Evolutionary conservation across 202 grass and related monocot species (phyloP).

Genomic region (Setaria viridis): DNA sequence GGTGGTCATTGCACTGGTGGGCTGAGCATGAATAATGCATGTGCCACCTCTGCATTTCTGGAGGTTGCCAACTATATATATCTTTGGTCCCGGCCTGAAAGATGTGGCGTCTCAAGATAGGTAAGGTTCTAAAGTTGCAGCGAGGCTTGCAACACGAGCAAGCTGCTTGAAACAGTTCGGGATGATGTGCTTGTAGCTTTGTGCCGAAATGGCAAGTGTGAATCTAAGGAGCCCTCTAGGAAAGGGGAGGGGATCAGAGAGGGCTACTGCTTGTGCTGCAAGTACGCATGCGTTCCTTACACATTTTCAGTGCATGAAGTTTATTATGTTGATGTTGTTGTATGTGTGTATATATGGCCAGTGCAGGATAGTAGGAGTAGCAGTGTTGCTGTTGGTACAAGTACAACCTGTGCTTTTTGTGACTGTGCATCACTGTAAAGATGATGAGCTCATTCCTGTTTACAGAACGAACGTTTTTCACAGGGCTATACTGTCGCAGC

Average conservation of each 20-base stretch:
- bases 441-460: too few species aligned
- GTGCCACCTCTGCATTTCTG: constrained; percentile 35
- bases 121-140: constrained; percentile 20
- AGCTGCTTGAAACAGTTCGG: constrained; percentile 19
- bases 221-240: constrained; percentile 28
- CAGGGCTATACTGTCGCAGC: too few species aligned
- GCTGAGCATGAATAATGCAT: not conserved
- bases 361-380: too few species aligned
- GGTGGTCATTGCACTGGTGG: not conserved
- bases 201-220: constrained; percentile 37
- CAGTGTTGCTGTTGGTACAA: not conserved
- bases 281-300: not conserved
- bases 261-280: not conserved
- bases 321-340: too few species aligned
- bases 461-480: too few species aligned
- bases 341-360: too few species aligned
- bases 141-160: constrained; percentile 30
- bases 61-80: not conserved
- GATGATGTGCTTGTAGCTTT: constrained; percentile 31
- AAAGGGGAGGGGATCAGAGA: not conserved
- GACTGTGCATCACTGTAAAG: too few species aligned
- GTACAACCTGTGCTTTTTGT: too few species aligned
- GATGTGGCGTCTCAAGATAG: constrained; percentile 29
- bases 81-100: not conserved
- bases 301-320: not conserved